These are phyloP conservation scores for Trametes pubescens DNA, from an alignment of 1,284 basidiomycete species.

Conservation along the genomic window DNA sequence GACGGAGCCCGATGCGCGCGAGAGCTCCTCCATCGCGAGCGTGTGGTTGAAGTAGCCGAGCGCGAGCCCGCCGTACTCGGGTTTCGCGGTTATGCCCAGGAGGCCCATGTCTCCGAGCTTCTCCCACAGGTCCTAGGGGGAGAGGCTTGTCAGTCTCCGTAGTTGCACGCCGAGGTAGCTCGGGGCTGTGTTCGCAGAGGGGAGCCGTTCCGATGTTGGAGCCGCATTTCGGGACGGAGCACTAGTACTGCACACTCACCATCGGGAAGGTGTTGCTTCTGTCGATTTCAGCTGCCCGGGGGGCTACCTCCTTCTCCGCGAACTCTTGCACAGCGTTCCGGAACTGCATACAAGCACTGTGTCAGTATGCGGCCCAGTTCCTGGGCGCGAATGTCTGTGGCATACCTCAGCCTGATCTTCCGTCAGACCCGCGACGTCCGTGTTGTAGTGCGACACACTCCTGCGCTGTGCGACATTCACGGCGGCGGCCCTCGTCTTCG, in stretches of 20 bases:
- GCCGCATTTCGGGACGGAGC: background rate
- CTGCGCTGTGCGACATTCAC: conserved; percentile 37
- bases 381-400: background rate
- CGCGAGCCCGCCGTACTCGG: conserved; percentile 81
- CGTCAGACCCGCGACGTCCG: conserved; percentile 81
- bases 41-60: conserved; percentile 90
- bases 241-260: conserved; percentile 51
- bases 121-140: conserved; percentile 81
- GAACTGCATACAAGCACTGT: conserved; percentile 66
- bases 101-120: conserved; percentile 90
- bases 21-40: conserved; percentile 93
- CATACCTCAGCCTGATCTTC: conserved; percentile 85
- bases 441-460: conserved; percentile 73
- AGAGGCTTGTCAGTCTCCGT: conserved; percentile 11
- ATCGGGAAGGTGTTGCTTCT: conserved; percentile 80
- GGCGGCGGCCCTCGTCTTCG: background rate
- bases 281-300: conserved; percentile 86
- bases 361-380: background rate
- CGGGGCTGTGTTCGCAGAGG: no score
- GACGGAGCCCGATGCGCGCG: conserved; percentile 88
- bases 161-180: no score
- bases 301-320: conserved; percentile 82
- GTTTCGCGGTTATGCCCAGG: conserved; percentile 84
- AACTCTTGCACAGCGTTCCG: conserved; percentile 81
- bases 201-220: no score